These are phyloP conservation scores for Hibiscus mutabilis DNA, from an alignment of 345 rosid species.

Conservation along the genomic window DNA sequence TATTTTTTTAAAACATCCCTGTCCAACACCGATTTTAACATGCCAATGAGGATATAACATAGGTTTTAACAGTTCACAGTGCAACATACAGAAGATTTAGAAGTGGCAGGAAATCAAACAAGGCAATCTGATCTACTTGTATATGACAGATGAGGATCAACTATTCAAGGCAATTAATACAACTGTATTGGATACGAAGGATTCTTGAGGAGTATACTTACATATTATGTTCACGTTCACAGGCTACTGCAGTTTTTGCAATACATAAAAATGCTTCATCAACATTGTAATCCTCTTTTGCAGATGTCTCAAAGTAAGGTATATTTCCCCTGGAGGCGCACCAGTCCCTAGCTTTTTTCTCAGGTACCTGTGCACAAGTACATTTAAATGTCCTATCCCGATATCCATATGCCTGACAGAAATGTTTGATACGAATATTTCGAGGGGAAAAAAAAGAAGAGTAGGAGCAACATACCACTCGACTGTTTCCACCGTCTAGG, in stretches of 20 bases:
- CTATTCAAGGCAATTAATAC: not conserved
- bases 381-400: not conserved
- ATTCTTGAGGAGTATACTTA: conserved; percentile 10
- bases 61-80: no score
- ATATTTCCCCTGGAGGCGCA: conserved; percentile 56
- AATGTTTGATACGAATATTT: not conserved
- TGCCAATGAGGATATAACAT: no score
- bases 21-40: not conserved
- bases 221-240: conserved; percentile 53
- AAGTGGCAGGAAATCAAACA: no score
- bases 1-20: not conserved
- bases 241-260: conserved; percentile 50
- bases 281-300: conserved; percentile 62
- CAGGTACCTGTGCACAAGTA: conserved; percentile 42
- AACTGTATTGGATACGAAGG: not conserved
- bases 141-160: no score
- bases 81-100: no score
- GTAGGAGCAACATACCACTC: conserved; percentile 39
- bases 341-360: conserved; percentile 71
- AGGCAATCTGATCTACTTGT: no score
- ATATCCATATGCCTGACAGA: not conserved
- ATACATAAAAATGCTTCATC: conserved; percentile 68
- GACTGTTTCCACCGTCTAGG: conserved; percentile 60
- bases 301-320: conserved; percentile 79
- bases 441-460: not conserved